Conservation (phyloP, 164 flowering plant genomes). For the Sextonia rubra region DNA sequence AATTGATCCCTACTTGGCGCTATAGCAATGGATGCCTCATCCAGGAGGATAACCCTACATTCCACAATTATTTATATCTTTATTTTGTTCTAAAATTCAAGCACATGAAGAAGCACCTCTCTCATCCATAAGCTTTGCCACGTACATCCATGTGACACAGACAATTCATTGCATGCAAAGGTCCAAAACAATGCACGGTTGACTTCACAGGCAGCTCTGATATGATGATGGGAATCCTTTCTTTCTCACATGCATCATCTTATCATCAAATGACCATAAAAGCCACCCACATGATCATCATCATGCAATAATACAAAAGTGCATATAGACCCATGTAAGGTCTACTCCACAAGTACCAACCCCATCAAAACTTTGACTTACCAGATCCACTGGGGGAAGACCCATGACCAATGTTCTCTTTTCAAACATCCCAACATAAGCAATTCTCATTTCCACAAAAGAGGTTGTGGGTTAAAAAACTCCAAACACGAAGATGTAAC, state of each 20-base stretch:
- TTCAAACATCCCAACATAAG: not conserved
- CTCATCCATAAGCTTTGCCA: too few relatives aligned
- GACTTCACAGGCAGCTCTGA: not conserved
- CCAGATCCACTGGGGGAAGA: conserved; percentile 4
- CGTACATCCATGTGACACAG: not conserved
- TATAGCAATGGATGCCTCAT: too few relatives aligned
- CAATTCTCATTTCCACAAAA: not conserved
- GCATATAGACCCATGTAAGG: not conserved
- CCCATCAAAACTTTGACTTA: conserved; percentile 6
- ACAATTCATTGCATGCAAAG: not conserved
- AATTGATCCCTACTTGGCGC: too few relatives aligned
- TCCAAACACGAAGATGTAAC: not conserved
- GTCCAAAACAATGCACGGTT: not conserved
- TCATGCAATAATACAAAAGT: too few relatives aligned
- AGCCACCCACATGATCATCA: too few relatives aligned
- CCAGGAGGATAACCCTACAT: too few relatives aligned
- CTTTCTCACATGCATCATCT: not conserved
- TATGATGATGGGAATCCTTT: not conserved
- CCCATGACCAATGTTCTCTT: not conserved
- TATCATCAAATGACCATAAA: not conserved
- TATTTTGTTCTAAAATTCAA: too few relatives aligned
- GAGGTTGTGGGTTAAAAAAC: conserved; percentile 1
- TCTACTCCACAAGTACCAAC: conserved; percentile 7
- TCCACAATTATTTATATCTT: too few relatives aligned
- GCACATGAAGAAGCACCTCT: too few relatives aligned